Evolutionary conservation across 371 early-diverging fungal genomes (phyloP).

Genomic region (Conidiobolus incongruus): DNA sequence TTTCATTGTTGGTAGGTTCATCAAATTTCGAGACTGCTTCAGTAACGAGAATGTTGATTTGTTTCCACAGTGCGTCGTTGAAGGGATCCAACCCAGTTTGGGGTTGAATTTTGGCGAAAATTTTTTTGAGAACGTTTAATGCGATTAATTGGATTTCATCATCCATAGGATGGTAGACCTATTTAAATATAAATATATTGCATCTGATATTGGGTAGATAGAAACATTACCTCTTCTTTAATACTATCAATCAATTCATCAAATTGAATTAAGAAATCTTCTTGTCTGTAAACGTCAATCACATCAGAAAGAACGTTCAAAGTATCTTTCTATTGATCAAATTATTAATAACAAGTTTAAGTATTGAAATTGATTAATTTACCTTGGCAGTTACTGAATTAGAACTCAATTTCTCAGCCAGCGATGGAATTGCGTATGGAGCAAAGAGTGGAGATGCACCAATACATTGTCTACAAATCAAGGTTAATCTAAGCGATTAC

Average conservation of each 20-base stretch:
- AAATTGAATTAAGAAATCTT: constrained; percentile 26
- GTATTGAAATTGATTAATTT: too few relatives aligned
- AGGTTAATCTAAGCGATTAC: too few relatives aligned
- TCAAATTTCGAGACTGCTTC: too few relatives aligned
- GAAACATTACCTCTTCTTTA: constrained; percentile 45
- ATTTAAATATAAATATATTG: too few relatives aligned
- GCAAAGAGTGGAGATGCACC: constrained; percentile 51
- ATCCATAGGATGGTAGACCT: constrained; percentile 38
- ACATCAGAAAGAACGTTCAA: constrained; percentile 57
- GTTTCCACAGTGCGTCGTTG: too few relatives aligned
- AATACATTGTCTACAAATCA: too few relatives aligned
- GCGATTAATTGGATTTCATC: constrained; percentile 35
- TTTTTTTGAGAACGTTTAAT: constrained; percentile 23
- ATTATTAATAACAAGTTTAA: too few relatives aligned
- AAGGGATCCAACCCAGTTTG: too few relatives aligned
- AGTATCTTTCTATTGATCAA: constrained; percentile 74
- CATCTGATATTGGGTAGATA: too few relatives aligned
- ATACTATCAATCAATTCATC: constrained; percentile 39
- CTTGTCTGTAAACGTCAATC: constrained; percentile 49
- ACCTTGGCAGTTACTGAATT: constrained; percentile 73
- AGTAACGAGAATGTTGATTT: too few relatives aligned
- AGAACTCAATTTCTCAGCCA: constrained; percentile 74
- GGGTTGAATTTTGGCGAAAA: constrained; percentile 12
- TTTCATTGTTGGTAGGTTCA: too few relatives aligned
- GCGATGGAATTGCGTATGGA: constrained; percentile 53